Conservation (phyloP, 768 basidiomycete species). For the Xanthoconium stramineum region DNA sequence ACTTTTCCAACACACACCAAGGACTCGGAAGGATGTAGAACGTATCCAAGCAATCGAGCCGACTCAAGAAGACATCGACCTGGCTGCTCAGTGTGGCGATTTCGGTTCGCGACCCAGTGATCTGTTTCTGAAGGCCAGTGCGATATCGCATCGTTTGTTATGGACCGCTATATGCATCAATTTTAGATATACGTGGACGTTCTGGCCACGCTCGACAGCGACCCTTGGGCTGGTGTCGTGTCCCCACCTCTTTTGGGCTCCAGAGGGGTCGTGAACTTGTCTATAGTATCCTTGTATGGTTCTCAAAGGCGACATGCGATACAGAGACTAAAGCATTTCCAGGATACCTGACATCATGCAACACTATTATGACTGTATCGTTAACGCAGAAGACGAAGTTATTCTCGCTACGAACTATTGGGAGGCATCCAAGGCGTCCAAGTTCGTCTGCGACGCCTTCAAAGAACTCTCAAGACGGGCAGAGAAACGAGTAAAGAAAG, state of each 20-base stretch:
- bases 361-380: constrained; percentile 62
- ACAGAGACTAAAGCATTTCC: constrained; percentile 7
- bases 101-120: constrained; percentile 55
- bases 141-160: background rate
- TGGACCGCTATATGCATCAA: background rate
- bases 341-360: constrained; percentile 72
- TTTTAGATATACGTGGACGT: constrained; percentile 59
- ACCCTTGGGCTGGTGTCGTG: constrained; percentile 54
- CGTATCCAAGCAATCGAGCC: constrained; percentile 24
- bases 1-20: constrained; percentile 17
- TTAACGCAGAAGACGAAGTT: constrained; percentile 59
- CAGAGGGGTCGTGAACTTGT: constrained; percentile 59
- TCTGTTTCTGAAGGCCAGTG: constrained; percentile 55
- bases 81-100: constrained; percentile 46
- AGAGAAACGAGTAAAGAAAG: constrained; percentile 41
- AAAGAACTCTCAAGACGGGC: constrained; percentile 49
- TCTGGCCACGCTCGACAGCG: constrained; percentile 52
- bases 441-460: constrained; percentile 48
- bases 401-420: constrained; percentile 67
- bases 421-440: constrained; percentile 51
- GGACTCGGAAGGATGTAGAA: constrained; percentile 10
- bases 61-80: constrained; percentile 42
- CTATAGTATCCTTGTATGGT: constrained; percentile 54
- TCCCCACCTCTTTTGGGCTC: constrained; percentile 63
- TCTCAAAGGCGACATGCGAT: background rate